Evolutionary conservation across 495 filamentous ascomycete species (phyloP).

Genomic region (Penicillium flavigenum): DNA sequence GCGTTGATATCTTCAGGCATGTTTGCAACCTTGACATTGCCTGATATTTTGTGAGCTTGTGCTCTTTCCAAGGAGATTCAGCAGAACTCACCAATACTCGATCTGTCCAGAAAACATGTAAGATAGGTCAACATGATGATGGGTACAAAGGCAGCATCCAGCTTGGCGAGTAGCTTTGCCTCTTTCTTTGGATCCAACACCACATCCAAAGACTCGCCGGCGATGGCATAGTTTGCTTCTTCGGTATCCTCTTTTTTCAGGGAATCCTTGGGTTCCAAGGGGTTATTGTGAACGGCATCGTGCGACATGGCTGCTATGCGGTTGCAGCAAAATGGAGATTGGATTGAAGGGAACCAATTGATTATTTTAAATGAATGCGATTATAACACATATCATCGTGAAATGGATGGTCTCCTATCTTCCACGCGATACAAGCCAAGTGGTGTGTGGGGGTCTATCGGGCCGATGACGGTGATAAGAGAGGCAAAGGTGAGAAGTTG

Average conservation of each 20-base stretch:
- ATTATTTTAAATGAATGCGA: too few relatives aligned
- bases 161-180: conserved; percentile 40
- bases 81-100: conserved; percentile 41
- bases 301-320: background rate
- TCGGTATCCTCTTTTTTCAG: conserved; percentile 18
- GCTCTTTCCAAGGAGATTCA: background rate
- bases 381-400: background rate
- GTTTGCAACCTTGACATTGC: conserved; percentile 47
- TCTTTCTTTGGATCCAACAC: conserved; percentile 36
- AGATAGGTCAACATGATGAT: conserved; percentile 51
- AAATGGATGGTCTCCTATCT: background rate
- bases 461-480: background rate
- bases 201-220: conserved; percentile 24
- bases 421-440: background rate
- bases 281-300: background rate
- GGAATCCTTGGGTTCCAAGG: conserved; percentile 20
- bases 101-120: conserved; percentile 46
- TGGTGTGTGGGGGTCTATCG: background rate
- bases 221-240: conserved; percentile 8
- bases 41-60: conserved; percentile 20
- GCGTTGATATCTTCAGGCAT: conserved; percentile 48
- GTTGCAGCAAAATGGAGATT: background rate
- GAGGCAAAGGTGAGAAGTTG: background rate
- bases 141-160: conserved; percentile 46
- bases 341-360: too few relatives aligned